Base-by-base conservation (phyloP, 352 stramenopile genomes). In the Plasmopara halstedii region DNA sequence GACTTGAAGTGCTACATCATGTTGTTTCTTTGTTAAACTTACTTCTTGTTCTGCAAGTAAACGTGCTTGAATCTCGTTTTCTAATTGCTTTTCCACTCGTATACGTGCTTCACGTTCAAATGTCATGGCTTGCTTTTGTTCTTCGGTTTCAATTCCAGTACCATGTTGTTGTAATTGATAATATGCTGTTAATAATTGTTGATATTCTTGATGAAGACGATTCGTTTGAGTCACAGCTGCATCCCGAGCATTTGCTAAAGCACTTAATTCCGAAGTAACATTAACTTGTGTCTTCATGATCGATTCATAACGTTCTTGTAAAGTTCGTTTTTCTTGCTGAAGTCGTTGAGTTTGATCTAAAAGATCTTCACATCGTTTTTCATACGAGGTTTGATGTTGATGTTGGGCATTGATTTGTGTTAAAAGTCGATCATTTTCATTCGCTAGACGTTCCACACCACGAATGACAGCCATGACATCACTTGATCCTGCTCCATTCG, bases 321-420 rank as follows among this genome's bases (percentile, higher is more conserved):
- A 40, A 18, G 53, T 47, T 1, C 70, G 64, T 48, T 89, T 89
- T 40, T 89, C 78, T 0, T 83, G 73, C 39, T 83, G 67, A 1
- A 86, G 51, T 20, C 71, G 63, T 47, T 76, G 65, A 37, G 80
- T 75, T 21, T 83, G 64, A 22, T 73, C 64, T 46, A 86, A 42
- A 0, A 86, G 49, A 14, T 87, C 74, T 20, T 89, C 78, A 29
- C 68, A 85, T 3, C 76, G 73, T 40, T 79, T 74, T 42, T 90
- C 79, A 37, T 83, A 86, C 18, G 70, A 63, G 13, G 57, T 54
- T 44, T 86, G 83, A 39, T 86, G 76, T 52, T 88, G 73, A 25
- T 76, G 82, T 32, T 90, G 79, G n/a, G 73, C 73, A 52, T 85
- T 83, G 22, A 90, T 82, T 47, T 90, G 79, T 0, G 70, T 62